Evolutionary conservation across 129 eudicot species (phyloP), one percentile per base, ranked within the genome.

Genomic region (Kitagawia praeruptora): DNA sequence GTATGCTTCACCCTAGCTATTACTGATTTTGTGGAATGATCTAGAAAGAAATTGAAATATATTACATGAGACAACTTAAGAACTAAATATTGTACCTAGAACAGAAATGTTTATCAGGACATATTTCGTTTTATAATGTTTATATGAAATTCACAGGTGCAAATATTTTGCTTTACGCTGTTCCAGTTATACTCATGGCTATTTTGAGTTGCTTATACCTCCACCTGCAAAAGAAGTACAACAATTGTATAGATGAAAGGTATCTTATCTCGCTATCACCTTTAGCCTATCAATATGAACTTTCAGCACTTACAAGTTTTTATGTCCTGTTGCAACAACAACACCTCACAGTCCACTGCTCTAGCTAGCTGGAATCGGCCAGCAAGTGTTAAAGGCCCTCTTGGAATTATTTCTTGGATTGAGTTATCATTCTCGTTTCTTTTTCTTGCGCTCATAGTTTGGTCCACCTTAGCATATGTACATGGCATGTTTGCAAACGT

Each of bases 391-490:
- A 90, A 75, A 82, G 86, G 95, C 58, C 90, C 88, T 56, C 81
- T 90, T 4, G 92, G 96, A 40, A 86, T 86, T 47, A 61, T 85
- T 37, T 79, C 85, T 69, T 81, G 96, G 89, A 83, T 77, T 75
- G 96, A 90, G 44, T 39, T 90, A 67, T 56, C 78, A 18, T 81
- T 77, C 80, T 51, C 85, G 11, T 41, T 77, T 25, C 82, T 81
- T 81, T 88, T 88, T 75, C 25, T 83, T 15, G 85, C 81, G 15
- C 92, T 90, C 75, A 58, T 86, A 63, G 81, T 44, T 39, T 90
- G 96, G 96, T 88, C 87, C 34, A 82, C 58, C 71, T 84, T 85
- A 25, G 79, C 92, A 44, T 88, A 90, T 80, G 28, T 88, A 41
- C 85, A 82, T 44, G 81, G 72, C 80, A 84, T 86, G 87, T 90